Evolutionary conservation across 192 early-diverging fungal species (phyloP).

Genomic region (Rhizoclosmatium sp.): DNA sequence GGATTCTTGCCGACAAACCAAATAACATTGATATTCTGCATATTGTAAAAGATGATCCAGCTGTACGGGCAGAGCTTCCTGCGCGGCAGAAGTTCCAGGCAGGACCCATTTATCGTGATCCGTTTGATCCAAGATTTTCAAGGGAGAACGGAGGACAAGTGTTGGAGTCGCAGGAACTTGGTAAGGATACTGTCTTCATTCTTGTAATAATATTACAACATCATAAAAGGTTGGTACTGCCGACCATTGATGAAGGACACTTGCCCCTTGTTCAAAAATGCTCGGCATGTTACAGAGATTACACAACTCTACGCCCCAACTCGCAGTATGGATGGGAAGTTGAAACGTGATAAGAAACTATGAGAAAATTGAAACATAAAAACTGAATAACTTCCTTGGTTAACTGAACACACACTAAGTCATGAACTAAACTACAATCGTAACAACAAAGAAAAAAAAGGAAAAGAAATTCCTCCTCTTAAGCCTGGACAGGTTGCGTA

Average conservation of each 20-base stretch:
- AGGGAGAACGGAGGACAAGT: conserved; percentile 12
- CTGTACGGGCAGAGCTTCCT: not conserved
- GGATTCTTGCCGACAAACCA: conserved; percentile 24
- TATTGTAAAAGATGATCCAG: not conserved
- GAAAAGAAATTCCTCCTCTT: not conserved
- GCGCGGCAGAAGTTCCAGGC: not conserved
- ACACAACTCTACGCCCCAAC: conserved; percentile 19
- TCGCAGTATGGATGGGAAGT: not conserved
- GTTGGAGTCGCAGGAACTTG: conserved; percentile 14
- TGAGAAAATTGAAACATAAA: not conserved
- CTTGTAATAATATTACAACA: not conserved
- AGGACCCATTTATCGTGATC: not conserved
- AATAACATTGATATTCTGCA: conserved; percentile 19
- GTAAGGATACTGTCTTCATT: not conserved
- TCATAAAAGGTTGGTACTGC: conserved; percentile 17
- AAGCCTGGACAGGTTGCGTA: conserved; percentile 45
- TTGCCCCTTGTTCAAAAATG: conserved; percentile 21
- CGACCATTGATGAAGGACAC: conserved; percentile 15
- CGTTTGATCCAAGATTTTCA: conserved; percentile 8
- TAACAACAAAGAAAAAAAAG: not conserved
- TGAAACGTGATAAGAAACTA: not conserved
- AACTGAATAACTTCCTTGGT: no score
- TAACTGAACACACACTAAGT: no score
- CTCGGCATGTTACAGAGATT: conserved; percentile 18
- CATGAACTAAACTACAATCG: no score